phyloP scores from a whole-genome alignment of 306 rosid genomes.

The Corylus heterophylla region DNA sequence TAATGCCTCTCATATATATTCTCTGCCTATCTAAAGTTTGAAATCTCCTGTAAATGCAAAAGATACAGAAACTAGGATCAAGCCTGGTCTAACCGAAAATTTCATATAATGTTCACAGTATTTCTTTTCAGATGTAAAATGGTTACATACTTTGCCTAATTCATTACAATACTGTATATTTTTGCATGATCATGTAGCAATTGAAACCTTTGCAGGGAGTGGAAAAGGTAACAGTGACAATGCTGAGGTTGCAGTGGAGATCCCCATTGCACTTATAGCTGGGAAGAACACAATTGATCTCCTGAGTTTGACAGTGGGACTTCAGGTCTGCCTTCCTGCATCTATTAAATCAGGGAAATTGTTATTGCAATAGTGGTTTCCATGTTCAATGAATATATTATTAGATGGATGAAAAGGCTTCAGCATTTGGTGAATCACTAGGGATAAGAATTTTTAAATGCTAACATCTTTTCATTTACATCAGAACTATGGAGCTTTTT shows the following conservation, averaged over 20 bases:
- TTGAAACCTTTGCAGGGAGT: constrained; percentile 55
- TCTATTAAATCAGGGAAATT: constrained; percentile 5
- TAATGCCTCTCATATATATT: not conserved
- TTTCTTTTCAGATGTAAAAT: not conserved
- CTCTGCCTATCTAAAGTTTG: not conserved
- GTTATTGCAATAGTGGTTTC: not conserved
- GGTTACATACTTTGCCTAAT: not conserved
- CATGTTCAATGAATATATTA: constrained; percentile 7
- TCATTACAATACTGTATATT: not conserved
- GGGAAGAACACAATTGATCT: constrained; percentile 83
- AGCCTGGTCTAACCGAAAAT: constrained; percentile 1
- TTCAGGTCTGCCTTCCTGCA: constrained; percentile 59
- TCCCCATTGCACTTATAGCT: constrained; percentile 53
- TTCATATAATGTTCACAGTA: not conserved
- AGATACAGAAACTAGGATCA: not conserved
- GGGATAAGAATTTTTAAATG: constrained; percentile 12
- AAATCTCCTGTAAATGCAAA: not conserved
- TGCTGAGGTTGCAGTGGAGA: constrained; percentile 47
- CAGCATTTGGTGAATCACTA: constrained; percentile 3
- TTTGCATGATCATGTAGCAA: not conserved
- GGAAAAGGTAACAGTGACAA: constrained; percentile 49
- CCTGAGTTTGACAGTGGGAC: constrained; percentile 90
- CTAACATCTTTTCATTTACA: constrained; percentile 9
- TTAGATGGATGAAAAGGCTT: not conserved
- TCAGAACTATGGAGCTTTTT: constrained; percentile 86